Percentiles rank a stretch among this genome's conserved stretches.
Evolutionary conservation across 495 filamentous ascomycete genomes (phyloP).

Genomic region (Amphirosellinia nigrospora): DNA sequence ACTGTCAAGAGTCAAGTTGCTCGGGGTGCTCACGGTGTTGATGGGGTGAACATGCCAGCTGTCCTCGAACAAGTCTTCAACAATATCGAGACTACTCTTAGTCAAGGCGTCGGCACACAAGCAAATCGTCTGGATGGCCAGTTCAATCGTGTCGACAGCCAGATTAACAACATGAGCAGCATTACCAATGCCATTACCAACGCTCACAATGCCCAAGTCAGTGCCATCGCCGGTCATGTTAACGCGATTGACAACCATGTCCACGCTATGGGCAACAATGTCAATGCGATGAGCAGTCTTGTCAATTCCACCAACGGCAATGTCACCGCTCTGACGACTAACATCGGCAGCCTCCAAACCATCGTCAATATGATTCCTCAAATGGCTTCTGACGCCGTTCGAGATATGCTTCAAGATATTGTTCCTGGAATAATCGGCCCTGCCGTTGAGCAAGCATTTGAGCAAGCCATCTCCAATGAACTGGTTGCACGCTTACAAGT

Average conservation of each 20-base stretch:
- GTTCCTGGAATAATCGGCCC: conserved; percentile 17
- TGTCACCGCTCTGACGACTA: conserved; percentile 28
- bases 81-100: conserved; percentile 28
- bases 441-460: background rate
- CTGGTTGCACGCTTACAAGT: conserved; percentile 16
- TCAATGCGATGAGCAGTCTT: conserved; percentile 34
- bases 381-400: conserved; percentile 22
- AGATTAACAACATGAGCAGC: background rate
- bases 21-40: conserved; percentile 17
- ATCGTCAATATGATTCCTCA: conserved; percentile 37
- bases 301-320: conserved; percentile 41
- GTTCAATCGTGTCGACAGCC: background rate
- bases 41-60: conserved; percentile 25
- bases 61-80: conserved; percentile 34
- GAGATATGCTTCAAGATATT: conserved; percentile 20
- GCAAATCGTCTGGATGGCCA: conserved; percentile 23
- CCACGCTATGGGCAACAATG: conserved; percentile 37
- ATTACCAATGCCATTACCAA: conserved; percentile 9
- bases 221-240: conserved; percentile 36
- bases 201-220: conserved; percentile 32
- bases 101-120: conserved; percentile 21
- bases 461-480: conserved; percentile 20
- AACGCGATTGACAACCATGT: conserved; percentile 38
- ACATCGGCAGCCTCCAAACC: conserved; percentile 31
- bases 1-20: conserved; percentile 28